phyloP scores from a whole-genome alignment of 2,329 filamentous ascomycete species.

The Verticillium albo-atrum region DNA sequence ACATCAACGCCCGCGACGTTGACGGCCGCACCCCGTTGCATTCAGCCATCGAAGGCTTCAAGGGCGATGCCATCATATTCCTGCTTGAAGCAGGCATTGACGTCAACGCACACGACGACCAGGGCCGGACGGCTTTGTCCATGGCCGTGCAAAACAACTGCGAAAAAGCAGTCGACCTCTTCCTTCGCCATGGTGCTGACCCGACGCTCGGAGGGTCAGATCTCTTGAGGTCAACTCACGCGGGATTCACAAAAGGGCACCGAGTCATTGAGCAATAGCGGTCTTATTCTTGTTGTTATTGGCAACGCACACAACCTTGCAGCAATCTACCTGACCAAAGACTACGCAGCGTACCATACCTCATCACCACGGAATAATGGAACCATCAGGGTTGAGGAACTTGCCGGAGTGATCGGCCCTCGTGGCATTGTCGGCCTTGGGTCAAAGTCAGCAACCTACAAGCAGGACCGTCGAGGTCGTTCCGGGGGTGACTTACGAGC shows the following conservation, averaged over 20 bases:
- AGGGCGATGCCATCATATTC: background rate
- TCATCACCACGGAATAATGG: constrained; percentile 12
- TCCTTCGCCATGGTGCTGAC: background rate
- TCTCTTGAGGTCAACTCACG: background rate
- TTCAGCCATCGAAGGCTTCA: background rate
- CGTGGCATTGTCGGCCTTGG: background rate
- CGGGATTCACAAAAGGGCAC: background rate
- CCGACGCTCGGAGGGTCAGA: background rate
- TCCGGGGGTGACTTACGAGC: constrained; percentile 9
- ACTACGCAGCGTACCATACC: background rate
- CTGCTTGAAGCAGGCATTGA: background rate
- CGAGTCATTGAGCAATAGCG: background rate
- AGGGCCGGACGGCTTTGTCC: background rate
- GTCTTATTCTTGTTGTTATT: no score
- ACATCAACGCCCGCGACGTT: background rate
- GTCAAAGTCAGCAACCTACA: background rate
- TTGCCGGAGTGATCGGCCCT: constrained; percentile 18
- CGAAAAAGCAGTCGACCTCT: background rate
- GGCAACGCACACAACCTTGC: no score
- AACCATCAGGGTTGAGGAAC: constrained; percentile 13
- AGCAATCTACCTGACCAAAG: background rate
- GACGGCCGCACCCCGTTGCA: background rate
- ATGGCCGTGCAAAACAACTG: background rate
- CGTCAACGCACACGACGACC: background rate
- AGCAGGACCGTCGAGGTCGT: background rate